phyloP scores from a whole-genome alignment of 2,329 filamentous ascomycete species.

The Penicillium sp. region DNA sequence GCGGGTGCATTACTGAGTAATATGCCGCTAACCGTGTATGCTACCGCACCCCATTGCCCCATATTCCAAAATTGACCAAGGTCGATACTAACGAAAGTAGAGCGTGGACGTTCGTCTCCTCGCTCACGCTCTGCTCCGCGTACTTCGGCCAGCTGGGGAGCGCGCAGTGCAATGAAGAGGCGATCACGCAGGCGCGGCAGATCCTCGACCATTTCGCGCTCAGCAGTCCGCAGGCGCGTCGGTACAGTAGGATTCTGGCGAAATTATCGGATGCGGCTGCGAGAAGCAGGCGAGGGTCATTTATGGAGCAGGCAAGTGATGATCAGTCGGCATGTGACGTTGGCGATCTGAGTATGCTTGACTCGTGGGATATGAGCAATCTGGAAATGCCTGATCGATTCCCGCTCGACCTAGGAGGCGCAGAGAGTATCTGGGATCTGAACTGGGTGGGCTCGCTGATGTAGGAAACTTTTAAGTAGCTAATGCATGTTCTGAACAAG shows the following conservation, averaged over 20 bases:
- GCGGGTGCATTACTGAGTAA: background rate
- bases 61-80: too few species aligned
- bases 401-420: background rate
- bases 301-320: too few species aligned
- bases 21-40: background rate
- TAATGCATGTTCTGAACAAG: background rate
- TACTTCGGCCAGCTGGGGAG: background rate
- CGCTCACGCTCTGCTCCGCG: background rate
- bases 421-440: conserved; percentile 6
- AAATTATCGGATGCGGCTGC: background rate
- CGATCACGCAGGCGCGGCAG: background rate
- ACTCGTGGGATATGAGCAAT: background rate
- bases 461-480: background rate
- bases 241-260: background rate
- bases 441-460: conserved; percentile 5
- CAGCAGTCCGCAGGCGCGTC: background rate
- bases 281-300: too few species aligned
- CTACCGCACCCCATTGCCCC: too few species aligned
- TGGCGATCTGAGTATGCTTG: background rate
- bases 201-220: conserved; percentile 5
- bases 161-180: background rate
- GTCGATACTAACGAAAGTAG: too few species aligned
- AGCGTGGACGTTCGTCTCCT: conserved; percentile 2
- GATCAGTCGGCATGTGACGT: too few species aligned
- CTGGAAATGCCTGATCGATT: background rate